Base-by-base conservation (phyloP, 176 grass and related monocot species). In the Ampelocalamus luodianensis region DNA sequence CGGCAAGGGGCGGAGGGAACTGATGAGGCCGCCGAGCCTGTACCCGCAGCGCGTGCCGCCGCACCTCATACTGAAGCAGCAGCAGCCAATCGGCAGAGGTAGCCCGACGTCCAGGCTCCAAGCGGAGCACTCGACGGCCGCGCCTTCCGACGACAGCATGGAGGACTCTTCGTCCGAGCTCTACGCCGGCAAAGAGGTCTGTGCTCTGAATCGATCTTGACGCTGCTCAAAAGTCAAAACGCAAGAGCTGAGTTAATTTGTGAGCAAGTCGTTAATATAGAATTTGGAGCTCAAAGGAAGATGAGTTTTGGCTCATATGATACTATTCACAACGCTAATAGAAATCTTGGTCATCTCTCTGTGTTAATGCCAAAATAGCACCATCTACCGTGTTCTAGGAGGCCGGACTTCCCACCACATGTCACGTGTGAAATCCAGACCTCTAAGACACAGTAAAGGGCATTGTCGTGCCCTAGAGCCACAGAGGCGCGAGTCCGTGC, bases 31-130 rank as follows among this genome's bases (percentile, higher is more conserved):
- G 48, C 92, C 89, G 6, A 76, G 89, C 77, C 80, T 89, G 42
- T 94, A 89, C 82, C 92, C 92, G 64, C 92, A 94, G 74, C 87
- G 92, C 40, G 92, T 94, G 17, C 26, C 89, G 44, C 89, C 89
- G n/a, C 86, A 94, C 67, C 83, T 94, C 79, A 83, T 94, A 40
- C 34, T 91, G 48, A 78, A 70, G 55, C 74, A 80, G 80, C 82
- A 83, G 46, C 66, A 61, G 56, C 38, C 51, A 43, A 23, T 71
- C 1, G 71, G 55, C 11, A 56, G 68, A 56, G 74, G 71, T 60
- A 91, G 71, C 82, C 75, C 76, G 32, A 74, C 42, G 73, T 70
- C 83, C 2, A 87, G 61, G 59, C 46, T 83, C 12, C 48, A 27
- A 32, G 65, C 66, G 22, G 79, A 51, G 29, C 32, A 10, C 36